phyloP scores from a whole-genome alignment of 2,329 filamentous ascomycete genomes.

The Aspergillus clavatus region DNA sequence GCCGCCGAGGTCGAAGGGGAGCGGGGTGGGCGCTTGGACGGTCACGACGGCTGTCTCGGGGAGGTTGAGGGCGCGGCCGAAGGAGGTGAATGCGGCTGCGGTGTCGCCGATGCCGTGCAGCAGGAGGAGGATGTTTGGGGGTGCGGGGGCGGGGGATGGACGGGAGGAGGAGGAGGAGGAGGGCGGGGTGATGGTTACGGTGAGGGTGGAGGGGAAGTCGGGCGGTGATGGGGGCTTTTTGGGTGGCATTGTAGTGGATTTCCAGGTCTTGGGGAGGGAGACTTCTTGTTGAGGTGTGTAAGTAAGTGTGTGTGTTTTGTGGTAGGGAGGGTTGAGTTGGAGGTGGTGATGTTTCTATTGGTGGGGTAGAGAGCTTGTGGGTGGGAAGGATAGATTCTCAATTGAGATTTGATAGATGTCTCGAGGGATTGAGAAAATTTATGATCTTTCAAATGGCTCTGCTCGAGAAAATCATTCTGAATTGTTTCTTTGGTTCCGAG shows the following conservation, averaged over 20 bases:
- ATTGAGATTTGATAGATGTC: too few relatives aligned
- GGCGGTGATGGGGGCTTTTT: constrained; percentile 36
- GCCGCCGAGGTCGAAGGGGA: constrained; percentile 65
- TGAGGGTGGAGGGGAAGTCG: constrained; percentile 45
- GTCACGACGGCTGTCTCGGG: constrained; percentile 74
- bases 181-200: constrained; percentile 37
- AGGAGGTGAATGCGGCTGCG: constrained; percentile 61
- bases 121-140: constrained; percentile 71
- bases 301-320: not conserved
- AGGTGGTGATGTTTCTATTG: too few relatives aligned
- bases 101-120: constrained; percentile 82
- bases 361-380: too few relatives aligned
- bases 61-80: constrained; percentile 64
- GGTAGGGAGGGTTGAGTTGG: too few relatives aligned
- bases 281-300: not conserved
- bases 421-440: too few relatives aligned
- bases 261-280: constrained; percentile 1
- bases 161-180: too few relatives aligned
- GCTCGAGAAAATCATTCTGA: too few relatives aligned
- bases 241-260: constrained; percentile 22
- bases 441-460: too few relatives aligned
- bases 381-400: too few relatives aligned
- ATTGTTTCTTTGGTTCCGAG: too few relatives aligned
- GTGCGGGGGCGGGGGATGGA: constrained; percentile 42
- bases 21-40: constrained; percentile 63